phyloP scores from a whole-genome alignment of 768 basidiomycete species.

The Clitopilus passeckerianus region DNA sequence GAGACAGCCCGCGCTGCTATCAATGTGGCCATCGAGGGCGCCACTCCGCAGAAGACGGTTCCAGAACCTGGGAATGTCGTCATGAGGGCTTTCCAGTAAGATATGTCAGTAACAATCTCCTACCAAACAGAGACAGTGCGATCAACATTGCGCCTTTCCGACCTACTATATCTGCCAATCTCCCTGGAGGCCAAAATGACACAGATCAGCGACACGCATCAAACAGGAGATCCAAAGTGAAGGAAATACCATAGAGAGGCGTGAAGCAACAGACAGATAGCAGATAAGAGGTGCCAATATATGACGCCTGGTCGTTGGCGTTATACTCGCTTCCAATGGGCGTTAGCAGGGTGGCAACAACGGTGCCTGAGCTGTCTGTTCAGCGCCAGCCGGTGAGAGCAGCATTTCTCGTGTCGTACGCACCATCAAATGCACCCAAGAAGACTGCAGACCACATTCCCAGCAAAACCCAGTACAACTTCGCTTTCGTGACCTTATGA shows the following conservation, averaged over 20 bases:
- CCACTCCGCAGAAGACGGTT: slow-evolving; percentile 82
- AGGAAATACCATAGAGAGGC: slow-evolving; percentile 69
- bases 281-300: slow-evolving; percentile 86
- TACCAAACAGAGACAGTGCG: slow-evolving; percentile 81
- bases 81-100: slow-evolving; percentile 1
- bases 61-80: slow-evolving; percentile 53
- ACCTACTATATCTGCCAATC: slow-evolving; percentile 80
- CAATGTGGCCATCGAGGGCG: slow-evolving; percentile 78
- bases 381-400: neutral
- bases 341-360: slow-evolving; percentile 80
- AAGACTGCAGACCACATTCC: slow-evolving; percentile 83
- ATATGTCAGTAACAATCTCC: slow-evolving; percentile 9
- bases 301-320: slow-evolving; percentile 75
- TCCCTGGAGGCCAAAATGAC: slow-evolving; percentile 42
- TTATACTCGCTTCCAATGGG: slow-evolving; percentile 85
- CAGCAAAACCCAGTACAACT: slow-evolving; percentile 66
- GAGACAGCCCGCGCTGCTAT: slow-evolving; percentile 82
- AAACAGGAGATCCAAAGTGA: neutral
- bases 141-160: slow-evolving; percentile 85
- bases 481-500: slow-evolving; percentile 45
- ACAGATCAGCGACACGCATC: slow-evolving; percentile 9
- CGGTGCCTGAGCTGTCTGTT: slow-evolving; percentile 49
- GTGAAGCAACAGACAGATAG: slow-evolving; percentile 90
- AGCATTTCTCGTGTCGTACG: slow-evolving; percentile 13
- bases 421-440: slow-evolving; percentile 82